Base-by-base conservation (phyloP, 2,329 filamentous ascomycete genomes). In the Aspergillus sp. region DNA sequence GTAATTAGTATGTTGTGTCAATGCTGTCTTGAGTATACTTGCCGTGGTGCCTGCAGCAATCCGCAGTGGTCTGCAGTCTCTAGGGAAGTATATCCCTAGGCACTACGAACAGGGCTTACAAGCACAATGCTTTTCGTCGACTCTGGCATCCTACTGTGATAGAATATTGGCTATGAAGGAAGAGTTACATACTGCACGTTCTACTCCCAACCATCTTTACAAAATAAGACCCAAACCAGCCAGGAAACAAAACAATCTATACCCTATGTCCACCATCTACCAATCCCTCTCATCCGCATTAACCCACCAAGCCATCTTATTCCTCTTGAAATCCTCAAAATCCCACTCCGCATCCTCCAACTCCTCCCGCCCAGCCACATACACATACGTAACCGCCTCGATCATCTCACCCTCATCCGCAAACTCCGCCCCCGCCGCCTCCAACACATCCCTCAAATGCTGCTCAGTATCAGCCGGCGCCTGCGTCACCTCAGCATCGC, bases 271-370 rank as follows among this genome's bases (percentile, higher is more conserved):
- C 38, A 20, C 20, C 11, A 13, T 22, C 17, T 61, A 67, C 57
- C 75, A 75, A 52, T 79, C 75, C 16, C 69, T 73, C 55, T 77
- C 75, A 30, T 68, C 68, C 0, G 64, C 69, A 11, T 76, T 79
- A 53, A 79, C 75, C 84, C 84, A 87, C 60, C 75, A 74, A 45
- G 70, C 65, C 79, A 88, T 76, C 76, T 91, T 95, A 56, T 94
- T 86, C 62, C 79, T 78, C 55, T 87, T 83, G 67, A 96, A 97
- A 57, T 88, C 84, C 45, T 86, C 84, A 73, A 91, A 94, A 68
- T 95, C 89, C 93, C 93, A 97, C 69, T 96, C 91, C 19, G 76
- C 72, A 30, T 82, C 76, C 69, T 95, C 90, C 16, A 97, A 73
- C 0, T 64, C 35, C 0, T 70, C 59, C 14, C 74, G 68, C 1